Evolutionary conservation across 1,284 basidiomycete species (phyloP).

Genomic region (Taiwanofungus camphoratus): DNA sequence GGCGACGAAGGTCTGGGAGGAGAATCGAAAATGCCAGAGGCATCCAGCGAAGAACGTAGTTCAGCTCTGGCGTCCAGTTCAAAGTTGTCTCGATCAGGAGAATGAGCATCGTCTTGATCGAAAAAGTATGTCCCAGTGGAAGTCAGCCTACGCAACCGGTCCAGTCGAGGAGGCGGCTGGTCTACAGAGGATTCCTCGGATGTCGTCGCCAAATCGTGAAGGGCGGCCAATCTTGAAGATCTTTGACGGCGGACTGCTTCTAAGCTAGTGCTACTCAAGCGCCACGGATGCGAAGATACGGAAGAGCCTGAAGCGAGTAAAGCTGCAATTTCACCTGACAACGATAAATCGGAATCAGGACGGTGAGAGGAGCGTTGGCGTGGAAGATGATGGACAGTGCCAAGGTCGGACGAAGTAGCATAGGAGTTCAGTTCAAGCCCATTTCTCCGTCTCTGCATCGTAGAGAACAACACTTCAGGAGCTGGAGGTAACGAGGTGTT

Average conservation of each 20-base stretch:
- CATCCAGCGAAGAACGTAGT: conserved; percentile 6
- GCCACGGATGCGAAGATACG: background rate
- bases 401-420: too few species aligned
- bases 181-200: too few species aligned
- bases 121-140: background rate
- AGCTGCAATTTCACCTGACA: background rate
- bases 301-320: background rate
- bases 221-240: background rate
- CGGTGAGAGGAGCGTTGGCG: background rate
- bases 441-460: too few species aligned
- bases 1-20: background rate
- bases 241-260: background rate
- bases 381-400: too few species aligned
- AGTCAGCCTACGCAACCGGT: too few species aligned
- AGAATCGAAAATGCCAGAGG: background rate
- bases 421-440: too few species aligned
- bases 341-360: background rate
- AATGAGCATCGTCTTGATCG: background rate
- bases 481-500: too few species aligned
- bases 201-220: background rate
- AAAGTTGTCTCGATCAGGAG: background rate
- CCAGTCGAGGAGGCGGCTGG: too few species aligned
- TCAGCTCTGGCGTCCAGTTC: background rate
- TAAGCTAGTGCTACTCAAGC: background rate
- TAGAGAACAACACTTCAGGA: too few species aligned